Percentiles rank a stretch among this genome's conserved stretches.
phyloP scores from a whole-genome alignment of 306 rosid genomes.

The Cucurbita moschata region DNA sequence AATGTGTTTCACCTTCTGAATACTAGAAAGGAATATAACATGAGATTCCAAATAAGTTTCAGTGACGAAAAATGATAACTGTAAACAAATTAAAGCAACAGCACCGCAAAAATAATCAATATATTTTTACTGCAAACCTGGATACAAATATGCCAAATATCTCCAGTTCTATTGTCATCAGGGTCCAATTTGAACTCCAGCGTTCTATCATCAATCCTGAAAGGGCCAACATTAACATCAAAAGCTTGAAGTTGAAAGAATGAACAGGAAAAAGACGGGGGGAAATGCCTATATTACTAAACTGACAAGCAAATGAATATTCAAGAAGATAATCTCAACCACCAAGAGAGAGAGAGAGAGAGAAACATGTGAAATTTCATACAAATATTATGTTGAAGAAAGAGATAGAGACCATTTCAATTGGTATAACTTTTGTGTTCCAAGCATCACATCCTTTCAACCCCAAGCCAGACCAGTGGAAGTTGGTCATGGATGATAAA shows the following conservation, averaged over 20 bases:
- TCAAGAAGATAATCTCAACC: neutral
- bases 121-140: constrained; percentile 37
- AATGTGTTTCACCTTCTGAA: neutral
- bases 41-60: neutral
- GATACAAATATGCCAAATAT: constrained; percentile 81
- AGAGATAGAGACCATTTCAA: neutral
- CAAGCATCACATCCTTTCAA: neutral
- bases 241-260: constrained; percentile 2
- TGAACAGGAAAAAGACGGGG: neutral
- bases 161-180: constrained; percentile 69
- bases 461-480: neutral
- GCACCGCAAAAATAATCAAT: constrained; percentile 5
- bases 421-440: neutral
- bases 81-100: neutral
- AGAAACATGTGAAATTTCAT: neutral
- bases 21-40: neutral
- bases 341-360: neutral
- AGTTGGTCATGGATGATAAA: neutral
- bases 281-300: neutral
- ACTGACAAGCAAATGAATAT: neutral
- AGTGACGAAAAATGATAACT: neutral
- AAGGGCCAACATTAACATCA: constrained; percentile 17
- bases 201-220: constrained; percentile 38
- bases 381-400: neutral
- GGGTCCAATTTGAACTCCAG: constrained; percentile 65